These are phyloP conservation scores for Tetradesmus lagerheimii DNA, from an alignment of 139 green algal genomes.

Conservation along the genomic window DNA sequence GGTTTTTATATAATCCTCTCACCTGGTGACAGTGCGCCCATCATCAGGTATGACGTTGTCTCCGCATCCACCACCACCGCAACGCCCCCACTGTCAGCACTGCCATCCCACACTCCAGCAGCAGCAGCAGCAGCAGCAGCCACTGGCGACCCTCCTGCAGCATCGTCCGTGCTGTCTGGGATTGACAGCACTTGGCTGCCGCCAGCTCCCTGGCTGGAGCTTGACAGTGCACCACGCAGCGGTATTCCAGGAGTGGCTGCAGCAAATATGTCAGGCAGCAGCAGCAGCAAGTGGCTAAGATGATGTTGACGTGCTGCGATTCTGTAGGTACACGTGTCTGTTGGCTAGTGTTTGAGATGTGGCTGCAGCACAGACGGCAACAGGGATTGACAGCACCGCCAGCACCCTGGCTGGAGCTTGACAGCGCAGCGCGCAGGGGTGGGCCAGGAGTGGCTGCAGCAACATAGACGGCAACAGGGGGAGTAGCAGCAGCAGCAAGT, in stretches of 20 bases:
- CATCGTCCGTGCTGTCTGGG: constrained; percentile 6
- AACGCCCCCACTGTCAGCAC: constrained; percentile 54
- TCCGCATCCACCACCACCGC: constrained; percentile 94
- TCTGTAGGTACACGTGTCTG: too few relatives aligned
- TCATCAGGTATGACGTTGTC: constrained; percentile 93
- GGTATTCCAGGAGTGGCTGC: not conserved
- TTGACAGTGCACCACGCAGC: not conserved
- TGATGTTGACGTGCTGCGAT: not conserved
- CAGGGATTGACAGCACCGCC: not conserved
- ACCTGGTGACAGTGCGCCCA: constrained; percentile 89
- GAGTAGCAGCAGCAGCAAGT: not conserved
- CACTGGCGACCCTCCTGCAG: not conserved
- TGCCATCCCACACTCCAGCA: not conserved
- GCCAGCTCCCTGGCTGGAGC: not conserved
- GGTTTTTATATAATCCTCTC: not conserved
- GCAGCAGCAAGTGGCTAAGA: not conserved
- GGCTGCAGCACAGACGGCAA: not conserved
- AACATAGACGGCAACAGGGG: not conserved
- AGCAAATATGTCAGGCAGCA: not conserved
- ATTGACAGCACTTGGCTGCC: constrained; percentile 20
- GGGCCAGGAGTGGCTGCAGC: not conserved
- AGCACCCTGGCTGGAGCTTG: not conserved
- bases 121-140: constrained; percentile 18
- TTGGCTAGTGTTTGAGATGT: too few relatives aligned
- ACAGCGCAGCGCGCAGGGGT: not conserved